Percentiles rank a stretch among this genome's conserved stretches.
Evolutionary conservation across 352 stramenopile genomes (phyloP).

Genomic region (Pythium oligandrum): DNA sequence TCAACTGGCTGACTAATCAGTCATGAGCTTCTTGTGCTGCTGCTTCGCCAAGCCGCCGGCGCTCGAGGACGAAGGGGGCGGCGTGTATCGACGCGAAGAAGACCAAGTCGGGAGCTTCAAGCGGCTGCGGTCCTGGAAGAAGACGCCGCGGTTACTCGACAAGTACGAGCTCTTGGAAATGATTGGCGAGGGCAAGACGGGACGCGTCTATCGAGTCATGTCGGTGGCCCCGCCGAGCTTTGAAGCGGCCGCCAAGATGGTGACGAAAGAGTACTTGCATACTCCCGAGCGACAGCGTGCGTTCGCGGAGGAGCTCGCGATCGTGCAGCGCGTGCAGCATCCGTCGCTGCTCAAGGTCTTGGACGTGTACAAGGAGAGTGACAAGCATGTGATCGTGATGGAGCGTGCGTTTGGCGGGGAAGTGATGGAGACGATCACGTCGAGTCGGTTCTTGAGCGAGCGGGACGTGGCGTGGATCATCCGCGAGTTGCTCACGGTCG

Average conservation of each 20-base stretch:
- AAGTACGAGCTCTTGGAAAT: conserved; percentile 67
- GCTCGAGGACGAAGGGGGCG: no score
- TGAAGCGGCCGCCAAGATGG: conserved; percentile 67
- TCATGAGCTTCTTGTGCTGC: no score
- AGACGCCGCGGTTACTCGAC: no score
- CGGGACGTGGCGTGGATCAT: conserved; percentile 61
- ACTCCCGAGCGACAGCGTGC: conserved; percentile 65
- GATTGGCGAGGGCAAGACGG: conserved; percentile 77
- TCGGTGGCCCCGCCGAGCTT: conserved; percentile 27
- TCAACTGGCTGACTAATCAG: no score
- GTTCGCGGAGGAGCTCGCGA: conserved; percentile 52
- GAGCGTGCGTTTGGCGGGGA: conserved; percentile 59
- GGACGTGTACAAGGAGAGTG: conserved; percentile 62
- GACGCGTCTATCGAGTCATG: conserved; percentile 55
- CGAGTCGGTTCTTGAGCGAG: conserved; percentile 32
- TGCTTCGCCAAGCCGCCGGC: no score
- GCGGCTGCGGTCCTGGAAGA: no score
- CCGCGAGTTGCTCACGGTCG: conserved; percentile 57
- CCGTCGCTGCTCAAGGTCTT: conserved; percentile 49
- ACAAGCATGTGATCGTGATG: conserved; percentile 66
- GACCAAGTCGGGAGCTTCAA: no score
- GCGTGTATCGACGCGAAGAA: no score
- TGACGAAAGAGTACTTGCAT: conserved; percentile 62
- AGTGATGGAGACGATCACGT: conserved; percentile 44
- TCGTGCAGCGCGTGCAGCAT: conserved; percentile 57